Percentiles rank a stretch among this genome's conserved stretches.
These are phyloP conservation scores for Neurospora hispaniola DNA, from an alignment of 495 filamentous ascomycete genomes.

Conservation along the genomic window DNA sequence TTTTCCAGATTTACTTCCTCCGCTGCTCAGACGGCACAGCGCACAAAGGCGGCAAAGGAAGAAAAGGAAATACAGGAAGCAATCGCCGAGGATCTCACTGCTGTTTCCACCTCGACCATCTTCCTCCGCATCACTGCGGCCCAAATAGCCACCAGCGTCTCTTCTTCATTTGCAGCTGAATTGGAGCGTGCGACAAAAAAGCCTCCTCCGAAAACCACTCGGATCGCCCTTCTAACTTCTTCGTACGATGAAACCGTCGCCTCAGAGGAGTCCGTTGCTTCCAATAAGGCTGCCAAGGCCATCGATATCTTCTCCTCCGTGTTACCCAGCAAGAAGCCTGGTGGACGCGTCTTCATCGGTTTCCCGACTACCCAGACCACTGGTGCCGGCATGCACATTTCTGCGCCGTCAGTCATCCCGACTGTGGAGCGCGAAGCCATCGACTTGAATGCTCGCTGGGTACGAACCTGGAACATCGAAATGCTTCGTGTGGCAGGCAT, in stretches of 20 bases:
- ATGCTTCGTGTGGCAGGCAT: constrained; percentile 88
- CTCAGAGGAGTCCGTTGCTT: constrained; percentile 36
- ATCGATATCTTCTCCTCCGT: constrained; percentile 81
- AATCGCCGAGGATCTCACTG: constrained; percentile 57
- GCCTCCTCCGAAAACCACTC: constrained; percentile 77
- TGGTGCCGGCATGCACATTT: constrained; percentile 88
- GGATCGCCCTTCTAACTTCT: constrained; percentile 76
- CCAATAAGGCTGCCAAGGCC: constrained; percentile 38
- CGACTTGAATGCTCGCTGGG: constrained; percentile 88
- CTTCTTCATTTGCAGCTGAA: constrained; percentile 59
- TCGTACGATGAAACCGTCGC: constrained; percentile 75
- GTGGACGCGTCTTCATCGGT: constrained; percentile 89
- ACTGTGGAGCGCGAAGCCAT: constrained; percentile 98
- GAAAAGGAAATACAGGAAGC: constrained; percentile 44
- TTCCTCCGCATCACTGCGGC: constrained; percentile 84
- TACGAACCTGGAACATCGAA: constrained; percentile 92
- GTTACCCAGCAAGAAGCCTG: constrained; percentile 66
- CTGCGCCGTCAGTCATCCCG: constrained; percentile 93
- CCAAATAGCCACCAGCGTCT: constrained; percentile 61
- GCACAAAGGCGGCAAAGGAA: constrained; percentile 38
- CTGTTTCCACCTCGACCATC: constrained; percentile 55
- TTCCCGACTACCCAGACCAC: constrained; percentile 97
- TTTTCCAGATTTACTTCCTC: constrained; percentile 58
- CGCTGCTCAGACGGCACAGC: constrained; percentile 27
- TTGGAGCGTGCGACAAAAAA: constrained; percentile 97